These are phyloP conservation scores for Pachyrhizus erosus DNA, from an alignment of 306 rosid species.

Conservation along the genomic window DNA sequence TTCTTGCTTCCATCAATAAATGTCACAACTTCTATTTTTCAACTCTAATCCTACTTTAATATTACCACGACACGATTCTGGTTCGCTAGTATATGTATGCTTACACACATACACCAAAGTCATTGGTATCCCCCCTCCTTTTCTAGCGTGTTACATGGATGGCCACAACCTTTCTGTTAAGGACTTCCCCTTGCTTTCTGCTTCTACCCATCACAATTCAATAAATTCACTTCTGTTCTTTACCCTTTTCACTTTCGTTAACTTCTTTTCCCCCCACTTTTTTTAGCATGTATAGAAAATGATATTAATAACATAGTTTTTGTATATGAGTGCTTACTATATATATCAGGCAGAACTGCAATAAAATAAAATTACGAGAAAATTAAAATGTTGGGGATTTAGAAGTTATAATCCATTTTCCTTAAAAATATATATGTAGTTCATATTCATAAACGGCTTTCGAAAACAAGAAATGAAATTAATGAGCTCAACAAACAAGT, in stretches of 20 bases:
- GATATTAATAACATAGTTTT: not conserved
- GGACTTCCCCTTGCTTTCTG: not conserved
- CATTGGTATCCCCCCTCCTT: not conserved
- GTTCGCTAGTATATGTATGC: not conserved
- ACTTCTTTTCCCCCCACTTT: not conserved
- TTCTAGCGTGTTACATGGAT: not conserved
- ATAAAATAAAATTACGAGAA: not conserved
- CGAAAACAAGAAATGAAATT: not conserved
- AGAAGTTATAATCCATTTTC: not conserved
- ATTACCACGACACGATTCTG: not conserved
- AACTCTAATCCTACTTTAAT: not conserved
- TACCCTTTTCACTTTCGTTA: constrained; percentile 33
- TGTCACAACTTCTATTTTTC: not conserved
- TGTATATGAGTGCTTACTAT: not conserved
- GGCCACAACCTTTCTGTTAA: not conserved
- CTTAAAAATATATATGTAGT: not conserved
- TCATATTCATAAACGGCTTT: not conserved
- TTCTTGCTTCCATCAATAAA: not conserved
- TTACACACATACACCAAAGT: not conserved
- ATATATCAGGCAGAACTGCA: not conserved
- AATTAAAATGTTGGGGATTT: not conserved
- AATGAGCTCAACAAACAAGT: not conserved
- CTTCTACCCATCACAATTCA: not conserved
- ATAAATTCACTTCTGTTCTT: constrained; percentile 38
- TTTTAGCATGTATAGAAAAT: not conserved